Evolutionary conservation across 2,329 filamentous ascomycete species (phyloP).

Genomic region (Juglanconis oblonga): DNA sequence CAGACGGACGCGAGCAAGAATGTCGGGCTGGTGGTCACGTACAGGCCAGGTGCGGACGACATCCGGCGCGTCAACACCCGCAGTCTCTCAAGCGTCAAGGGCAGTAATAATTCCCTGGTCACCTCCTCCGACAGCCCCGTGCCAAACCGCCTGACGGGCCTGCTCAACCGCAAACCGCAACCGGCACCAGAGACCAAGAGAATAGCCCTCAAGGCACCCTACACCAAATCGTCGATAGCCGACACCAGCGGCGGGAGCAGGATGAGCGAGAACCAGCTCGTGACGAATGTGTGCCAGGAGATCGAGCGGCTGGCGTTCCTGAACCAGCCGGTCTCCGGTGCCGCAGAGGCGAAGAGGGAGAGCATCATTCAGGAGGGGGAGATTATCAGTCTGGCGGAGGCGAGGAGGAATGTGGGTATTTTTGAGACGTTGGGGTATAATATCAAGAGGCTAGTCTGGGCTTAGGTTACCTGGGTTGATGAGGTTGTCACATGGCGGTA

Average conservation of each 20-base stretch:
- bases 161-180: conserved; percentile 37
- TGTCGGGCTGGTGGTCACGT: conserved; percentile 78
- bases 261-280: conserved; percentile 53
- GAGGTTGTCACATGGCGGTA: background rate
- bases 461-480: conserved; percentile 25
- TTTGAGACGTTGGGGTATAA: conserved; percentile 85
- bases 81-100: conserved; percentile 59
- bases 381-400: conserved; percentile 81
- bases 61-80: conserved; percentile 81
- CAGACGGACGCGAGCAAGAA: conserved; percentile 79
- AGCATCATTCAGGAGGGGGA: conserved; percentile 57
- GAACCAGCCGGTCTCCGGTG: conserved; percentile 37
- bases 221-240: conserved; percentile 50
- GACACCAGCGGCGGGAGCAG: conserved; percentile 46
- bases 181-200: conserved; percentile 34
- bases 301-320: conserved; percentile 66
- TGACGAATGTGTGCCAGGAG: conserved; percentile 68
- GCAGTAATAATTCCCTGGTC: background rate
- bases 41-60: conserved; percentile 68
- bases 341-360: conserved; percentile 40
- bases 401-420: conserved; percentile 80
- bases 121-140: conserved; percentile 11
- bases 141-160: conserved; percentile 35
- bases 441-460: conserved; percentile 93
- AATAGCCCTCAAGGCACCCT: conserved; percentile 55